Conservation (phyloP, 371 early-diverging fungal genomes). For the Chytridiales sp. region DNA sequence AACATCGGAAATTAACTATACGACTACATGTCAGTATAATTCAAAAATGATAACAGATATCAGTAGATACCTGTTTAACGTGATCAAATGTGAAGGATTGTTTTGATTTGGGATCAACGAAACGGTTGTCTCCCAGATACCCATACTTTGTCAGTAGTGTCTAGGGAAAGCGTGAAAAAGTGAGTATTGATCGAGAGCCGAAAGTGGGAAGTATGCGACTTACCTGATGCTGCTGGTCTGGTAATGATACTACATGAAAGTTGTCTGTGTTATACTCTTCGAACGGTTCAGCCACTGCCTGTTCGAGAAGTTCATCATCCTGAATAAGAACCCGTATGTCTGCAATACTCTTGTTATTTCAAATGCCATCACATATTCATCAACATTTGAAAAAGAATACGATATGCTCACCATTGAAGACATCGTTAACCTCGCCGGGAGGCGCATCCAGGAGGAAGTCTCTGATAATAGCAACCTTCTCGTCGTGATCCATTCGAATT, state of each 20-base stretch:
- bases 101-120: conserved; percentile 60
- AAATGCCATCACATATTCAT: background rate
- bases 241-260: conserved; percentile 66
- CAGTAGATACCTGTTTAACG: conserved; percentile 31
- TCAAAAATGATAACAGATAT: background rate
- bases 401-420: conserved; percentile 76
- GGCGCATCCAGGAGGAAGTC: conserved; percentile 82
- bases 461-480: conserved; percentile 69
- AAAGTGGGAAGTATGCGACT: background rate
- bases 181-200: background rate
- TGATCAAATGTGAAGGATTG: conserved; percentile 38
- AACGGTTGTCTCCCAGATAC: conserved; percentile 62
- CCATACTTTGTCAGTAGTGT: conserved; percentile 75
- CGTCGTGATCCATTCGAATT: conserved; percentile 14
- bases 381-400: background rate
- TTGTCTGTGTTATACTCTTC: conserved; percentile 85
- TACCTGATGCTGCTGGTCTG: conserved; percentile 66
- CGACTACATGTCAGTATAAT: no score
- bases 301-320: conserved; percentile 76
- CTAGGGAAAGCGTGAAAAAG: conserved; percentile 45
- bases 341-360: conserved; percentile 27
- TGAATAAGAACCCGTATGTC: conserved; percentile 84
- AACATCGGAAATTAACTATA: conserved; percentile 54
- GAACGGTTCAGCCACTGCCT: conserved; percentile 68
- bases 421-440: conserved; percentile 96